phyloP scores from a whole-genome alignment of 1,284 basidiomycete genomes.

The Cryptococcus sp. region DNA sequence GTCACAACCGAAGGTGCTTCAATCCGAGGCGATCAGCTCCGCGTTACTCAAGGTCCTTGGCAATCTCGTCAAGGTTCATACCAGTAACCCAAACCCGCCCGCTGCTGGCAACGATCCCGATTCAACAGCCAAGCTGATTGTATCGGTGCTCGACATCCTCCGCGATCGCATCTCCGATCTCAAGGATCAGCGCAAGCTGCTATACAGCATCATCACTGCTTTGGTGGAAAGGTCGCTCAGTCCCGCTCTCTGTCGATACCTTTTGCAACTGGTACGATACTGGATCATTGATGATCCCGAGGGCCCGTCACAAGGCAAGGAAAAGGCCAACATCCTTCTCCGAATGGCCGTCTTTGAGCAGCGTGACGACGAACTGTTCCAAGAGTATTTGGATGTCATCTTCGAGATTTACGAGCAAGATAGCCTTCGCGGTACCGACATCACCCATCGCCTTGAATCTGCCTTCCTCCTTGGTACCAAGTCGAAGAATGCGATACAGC shows the following conservation, averaged over 20 bases:
- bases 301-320: constrained; percentile 79
- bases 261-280: constrained; percentile 81
- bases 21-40: constrained; percentile 77
- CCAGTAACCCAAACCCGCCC: constrained; percentile 57
- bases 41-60: constrained; percentile 81
- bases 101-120: constrained; percentile 42
- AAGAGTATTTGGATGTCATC: constrained; percentile 85
- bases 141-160: constrained; percentile 58
- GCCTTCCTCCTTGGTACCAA: constrained; percentile 93
- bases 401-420: constrained; percentile 93
- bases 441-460: constrained; percentile 90
- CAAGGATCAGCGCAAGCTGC: constrained; percentile 62
- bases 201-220: constrained; percentile 71
- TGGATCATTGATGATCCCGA: constrained; percentile 86
- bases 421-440: constrained; percentile 80
- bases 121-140: constrained; percentile 54
- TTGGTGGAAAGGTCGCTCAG: constrained; percentile 94
- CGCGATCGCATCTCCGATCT: constrained; percentile 58
- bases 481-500: constrained; percentile 73
- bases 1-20: constrained; percentile 67
- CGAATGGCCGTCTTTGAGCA: constrained; percentile 90
- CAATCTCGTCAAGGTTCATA: constrained; percentile 86
- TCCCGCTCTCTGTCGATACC: constrained; percentile 73
- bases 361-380: constrained; percentile 74
- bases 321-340: constrained; percentile 86